Conservation (phyloP, 805 yeast species). For the Metschnikowia proteae region DNA sequence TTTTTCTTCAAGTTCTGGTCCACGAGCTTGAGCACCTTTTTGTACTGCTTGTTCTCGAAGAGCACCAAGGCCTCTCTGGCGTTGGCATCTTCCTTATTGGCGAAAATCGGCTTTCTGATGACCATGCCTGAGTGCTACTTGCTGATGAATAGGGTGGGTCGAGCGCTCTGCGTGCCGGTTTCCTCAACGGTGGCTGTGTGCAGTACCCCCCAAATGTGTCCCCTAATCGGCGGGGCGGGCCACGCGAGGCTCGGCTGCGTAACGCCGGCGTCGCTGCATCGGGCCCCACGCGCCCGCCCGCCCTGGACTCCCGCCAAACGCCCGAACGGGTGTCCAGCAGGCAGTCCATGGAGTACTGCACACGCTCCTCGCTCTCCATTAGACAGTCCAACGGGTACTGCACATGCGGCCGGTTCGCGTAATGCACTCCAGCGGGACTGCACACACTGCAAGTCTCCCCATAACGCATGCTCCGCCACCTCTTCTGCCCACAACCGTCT, state of each 20-base stretch:
- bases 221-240: no score
- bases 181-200: background rate
- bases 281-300: no score
- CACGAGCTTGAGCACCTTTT: conserved; percentile 72
- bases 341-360: no score
- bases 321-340: no score
- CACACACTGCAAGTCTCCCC: no score
- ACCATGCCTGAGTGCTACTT: conserved; percentile 8
- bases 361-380: no score
- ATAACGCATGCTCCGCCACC: background rate
- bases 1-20: conserved; percentile 76
- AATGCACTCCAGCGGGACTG: no score
- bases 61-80: conserved; percentile 79
- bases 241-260: background rate
- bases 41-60: conserved; percentile 83
- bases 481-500: background rate
- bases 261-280: no score
- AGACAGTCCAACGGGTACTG: no score
- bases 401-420: no score
- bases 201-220: background rate
- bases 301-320: no score
- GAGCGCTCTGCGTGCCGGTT: background rate
- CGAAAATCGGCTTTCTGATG: conserved; percentile 30
- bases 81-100: conserved; percentile 63
- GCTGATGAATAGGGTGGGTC: background rate